A percentile compares a stretch with the other conserved stretches of the same genome.
Evolutionary conservation across 1,284 basidiomycete species (phyloP).

Genomic region (Uromyces viciae-fabae): DNA sequence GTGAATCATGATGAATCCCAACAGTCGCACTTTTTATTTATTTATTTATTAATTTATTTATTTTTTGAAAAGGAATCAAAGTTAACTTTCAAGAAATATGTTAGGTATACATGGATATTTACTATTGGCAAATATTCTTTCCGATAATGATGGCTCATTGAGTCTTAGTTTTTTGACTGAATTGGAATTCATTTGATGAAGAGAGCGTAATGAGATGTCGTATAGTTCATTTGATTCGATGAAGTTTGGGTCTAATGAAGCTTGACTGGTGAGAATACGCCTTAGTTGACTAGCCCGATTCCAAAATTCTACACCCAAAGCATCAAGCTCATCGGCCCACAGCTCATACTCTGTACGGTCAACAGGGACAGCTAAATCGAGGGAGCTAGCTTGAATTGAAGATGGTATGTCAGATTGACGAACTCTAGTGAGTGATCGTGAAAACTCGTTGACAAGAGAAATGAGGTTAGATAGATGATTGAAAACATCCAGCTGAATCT

Average conservation of each 20-base stretch:
- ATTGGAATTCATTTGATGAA: background rate
- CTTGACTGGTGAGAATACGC: conserved; percentile 1
- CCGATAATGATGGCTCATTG: background rate
- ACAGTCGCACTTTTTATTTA: conserved; percentile 12
- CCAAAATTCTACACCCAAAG: conserved; percentile 39
- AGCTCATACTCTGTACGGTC: background rate
- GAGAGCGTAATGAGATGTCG: background rate
- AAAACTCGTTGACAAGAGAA: conserved; percentile 11
- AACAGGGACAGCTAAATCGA: background rate
- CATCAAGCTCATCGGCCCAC: conserved; percentile 40
- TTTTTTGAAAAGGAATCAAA: background rate
- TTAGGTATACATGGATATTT: background rate
- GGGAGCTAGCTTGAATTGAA: background rate
- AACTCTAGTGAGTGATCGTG: background rate
- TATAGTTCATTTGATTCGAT: conserved; percentile 7
- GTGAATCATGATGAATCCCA: conserved; percentile 26
- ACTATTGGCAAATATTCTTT: conserved; percentile 25
- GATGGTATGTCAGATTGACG: background rate
- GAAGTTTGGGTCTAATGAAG: background rate
- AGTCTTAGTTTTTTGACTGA: background rate
- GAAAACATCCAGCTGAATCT: conserved; percentile 4
- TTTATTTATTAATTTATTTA: background rate
- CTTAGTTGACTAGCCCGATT: conserved; percentile 35
- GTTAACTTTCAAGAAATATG: background rate
- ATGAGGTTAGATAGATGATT: conserved; percentile 1